phyloP scores from a whole-genome alignment of 352 stramenopile species.

The Globisporangium viniferum region DNA sequence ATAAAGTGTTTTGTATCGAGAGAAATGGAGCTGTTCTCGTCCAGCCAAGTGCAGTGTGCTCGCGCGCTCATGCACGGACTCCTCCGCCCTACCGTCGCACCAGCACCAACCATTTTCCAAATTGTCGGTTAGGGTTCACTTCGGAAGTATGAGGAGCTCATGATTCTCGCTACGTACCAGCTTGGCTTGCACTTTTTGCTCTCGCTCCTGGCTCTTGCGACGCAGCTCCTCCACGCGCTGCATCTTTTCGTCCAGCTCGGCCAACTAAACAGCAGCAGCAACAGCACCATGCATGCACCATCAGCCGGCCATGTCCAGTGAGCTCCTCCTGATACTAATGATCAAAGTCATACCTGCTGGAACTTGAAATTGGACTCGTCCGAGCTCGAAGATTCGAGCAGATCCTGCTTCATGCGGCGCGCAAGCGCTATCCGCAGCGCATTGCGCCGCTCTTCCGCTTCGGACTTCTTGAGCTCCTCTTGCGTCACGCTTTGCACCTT shows the following conservation, averaged over 20 bases:
- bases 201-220: constrained; percentile 55
- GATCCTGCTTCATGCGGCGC: constrained; percentile 79
- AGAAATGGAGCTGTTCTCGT: not conserved
- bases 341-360: constrained; percentile 40
- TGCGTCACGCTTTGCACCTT: constrained; percentile 59
- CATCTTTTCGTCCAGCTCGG: constrained; percentile 76
- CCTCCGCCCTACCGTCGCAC: constrained; percentile 1
- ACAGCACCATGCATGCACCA: not conserved
- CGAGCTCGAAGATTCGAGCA: constrained; percentile 34
- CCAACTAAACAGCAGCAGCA: constrained; percentile 24
- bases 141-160: too few species aligned
- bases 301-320: not conserved
- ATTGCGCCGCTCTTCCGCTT: constrained; percentile 67
- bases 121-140: not conserved
- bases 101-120: not conserved
- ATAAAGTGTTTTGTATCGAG: not conserved
- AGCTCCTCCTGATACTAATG: not conserved
- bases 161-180: constrained; percentile 23
- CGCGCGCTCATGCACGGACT: constrained; percentile 4
- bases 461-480: constrained; percentile 60
- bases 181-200: constrained; percentile 54
- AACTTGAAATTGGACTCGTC: constrained; percentile 42
- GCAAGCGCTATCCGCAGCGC: constrained; percentile 67
- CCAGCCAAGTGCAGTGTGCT: not conserved
- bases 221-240: constrained; percentile 73